Evolutionary conservation across 257 asterid species (phyloP).

Genomic region (Euphrasia confusa): DNA sequence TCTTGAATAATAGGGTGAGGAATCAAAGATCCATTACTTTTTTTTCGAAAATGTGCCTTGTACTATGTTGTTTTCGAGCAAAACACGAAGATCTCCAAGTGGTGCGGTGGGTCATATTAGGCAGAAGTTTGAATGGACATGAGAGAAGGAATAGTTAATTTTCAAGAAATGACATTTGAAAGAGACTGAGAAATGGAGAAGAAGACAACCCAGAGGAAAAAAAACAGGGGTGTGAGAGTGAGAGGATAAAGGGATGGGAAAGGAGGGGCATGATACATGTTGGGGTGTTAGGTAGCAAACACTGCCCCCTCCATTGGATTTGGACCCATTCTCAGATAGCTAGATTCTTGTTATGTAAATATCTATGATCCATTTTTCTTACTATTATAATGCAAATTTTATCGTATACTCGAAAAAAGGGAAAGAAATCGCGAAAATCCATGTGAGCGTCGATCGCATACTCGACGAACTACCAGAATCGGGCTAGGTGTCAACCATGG

Average conservation of each 20-base stretch:
- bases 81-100: not conserved
- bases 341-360: conserved; percentile 30
- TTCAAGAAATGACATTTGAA: conserved; percentile 2
- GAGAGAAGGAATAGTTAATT: conserved; percentile 10
- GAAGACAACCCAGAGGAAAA: conserved; percentile 22
- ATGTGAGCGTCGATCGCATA: too few relatives aligned
- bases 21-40: conserved; percentile 2
- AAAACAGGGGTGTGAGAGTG: not conserved
- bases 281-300: conserved; percentile 71
- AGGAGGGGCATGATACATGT: conserved; percentile 59
- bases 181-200: conserved; percentile 14
- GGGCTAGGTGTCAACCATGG: conserved; percentile 38
- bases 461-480: too few relatives aligned
- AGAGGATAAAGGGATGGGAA: conserved; percentile 22
- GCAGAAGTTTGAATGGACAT: conserved; percentile 14
- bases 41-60: not conserved
- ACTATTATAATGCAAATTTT: too few relatives aligned
- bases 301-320: conserved; percentile 47
- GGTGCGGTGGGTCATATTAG: conserved; percentile 3
- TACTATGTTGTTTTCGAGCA: too few relatives aligned
- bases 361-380: too few relatives aligned
- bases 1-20: not conserved
- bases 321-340: conserved; percentile 39
- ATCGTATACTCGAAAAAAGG: too few relatives aligned
- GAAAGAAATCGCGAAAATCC: too few relatives aligned